Conservation (phyloP, 192 early-diverging fungal genomes). For the Rhizophagus sp. region DNA sequence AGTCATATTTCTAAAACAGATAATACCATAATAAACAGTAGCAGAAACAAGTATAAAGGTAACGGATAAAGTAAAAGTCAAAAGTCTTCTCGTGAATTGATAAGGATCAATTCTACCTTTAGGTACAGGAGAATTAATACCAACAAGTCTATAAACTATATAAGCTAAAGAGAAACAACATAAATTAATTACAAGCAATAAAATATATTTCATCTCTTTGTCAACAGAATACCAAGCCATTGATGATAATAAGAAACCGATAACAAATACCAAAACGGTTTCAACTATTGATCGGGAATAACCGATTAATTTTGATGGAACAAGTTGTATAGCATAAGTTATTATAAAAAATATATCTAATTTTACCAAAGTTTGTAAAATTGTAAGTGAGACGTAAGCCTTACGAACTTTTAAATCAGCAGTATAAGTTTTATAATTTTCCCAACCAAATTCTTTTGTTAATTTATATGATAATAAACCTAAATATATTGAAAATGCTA, state of each 20-base stretch:
- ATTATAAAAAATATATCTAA: constrained; percentile 47
- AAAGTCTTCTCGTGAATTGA: constrained; percentile 41
- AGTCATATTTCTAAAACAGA: constrained; percentile 31
- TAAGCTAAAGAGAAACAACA: not conserved
- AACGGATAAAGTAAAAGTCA: constrained; percentile 40
- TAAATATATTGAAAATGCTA: constrained; percentile 36
- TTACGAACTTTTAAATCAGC: constrained; percentile 43
- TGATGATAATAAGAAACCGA: constrained; percentile 30
- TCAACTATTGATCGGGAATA: constrained; percentile 35
- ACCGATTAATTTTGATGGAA: constrained; percentile 40
- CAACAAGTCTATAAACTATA: not conserved
- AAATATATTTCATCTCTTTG: constrained; percentile 38
- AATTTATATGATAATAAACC: constrained; percentile 37
- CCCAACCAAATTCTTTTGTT: constrained; percentile 48
- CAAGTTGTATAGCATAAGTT: constrained; percentile 44
- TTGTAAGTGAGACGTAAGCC: constrained; percentile 35
- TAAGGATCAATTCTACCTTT: constrained; percentile 38
- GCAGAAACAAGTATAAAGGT: constrained; percentile 23
- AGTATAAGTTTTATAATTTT: constrained; percentile 49
- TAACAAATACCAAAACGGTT: constrained; percentile 37
- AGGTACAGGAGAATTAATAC: not conserved
- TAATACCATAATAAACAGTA: constrained; percentile 27
- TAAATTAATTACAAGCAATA: constrained; percentile 31
- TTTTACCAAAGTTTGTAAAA: constrained; percentile 47
- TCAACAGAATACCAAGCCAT: constrained; percentile 36